Base-by-base conservation (phyloP, 441 rosid genomes). In the Mallotus japonicus region DNA sequence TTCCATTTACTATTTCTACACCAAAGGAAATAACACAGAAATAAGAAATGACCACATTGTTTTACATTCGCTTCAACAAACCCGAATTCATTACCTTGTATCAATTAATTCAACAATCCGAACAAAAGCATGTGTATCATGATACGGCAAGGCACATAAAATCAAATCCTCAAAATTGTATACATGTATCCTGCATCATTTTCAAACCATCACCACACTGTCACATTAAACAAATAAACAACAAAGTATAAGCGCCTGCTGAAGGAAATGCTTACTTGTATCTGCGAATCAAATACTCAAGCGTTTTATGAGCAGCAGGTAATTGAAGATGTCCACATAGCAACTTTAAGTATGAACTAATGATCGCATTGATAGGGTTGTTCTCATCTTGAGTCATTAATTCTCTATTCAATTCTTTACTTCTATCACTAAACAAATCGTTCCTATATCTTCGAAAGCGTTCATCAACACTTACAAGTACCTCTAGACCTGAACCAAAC, bases 221-320 rank as follows among this genome's bases (percentile, higher is more conserved):
- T 2, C 22, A 79, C 55, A 15, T 62, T 2, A 24, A 58, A 69
- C 70, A 50, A 11, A 50, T 67, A 54, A 46, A 64, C 56, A n/a
- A 63, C 24, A 58, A 34, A 11, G 51, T 28, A 11, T 62, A 67
- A n/a, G 3, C 1, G 14, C 51, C 37, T 16, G 12, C 6, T 2
- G 4, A 51, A 71, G 14, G 20, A 16, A 63, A 46, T 9, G 46
- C 90, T 77, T 81, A 96, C 99, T 91, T 90, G 83, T 89, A 91
- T 92, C 95, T 83, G 34, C 99, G 87, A 68, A 96, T 88, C 83
- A 96, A 87, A 85, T 92, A 96, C 91, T 96, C 99, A 5, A 93
- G 90, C 3, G 97, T 90, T 80, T 83, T 89, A 66, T 80, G 90
- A 10, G 96, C 81, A 12, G 98, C 87, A 11, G 79, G 84, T 44